phyloP scores from a whole-genome alignment of 2,329 filamentous ascomycete species.

The Aspergillus udagawae region DNA sequence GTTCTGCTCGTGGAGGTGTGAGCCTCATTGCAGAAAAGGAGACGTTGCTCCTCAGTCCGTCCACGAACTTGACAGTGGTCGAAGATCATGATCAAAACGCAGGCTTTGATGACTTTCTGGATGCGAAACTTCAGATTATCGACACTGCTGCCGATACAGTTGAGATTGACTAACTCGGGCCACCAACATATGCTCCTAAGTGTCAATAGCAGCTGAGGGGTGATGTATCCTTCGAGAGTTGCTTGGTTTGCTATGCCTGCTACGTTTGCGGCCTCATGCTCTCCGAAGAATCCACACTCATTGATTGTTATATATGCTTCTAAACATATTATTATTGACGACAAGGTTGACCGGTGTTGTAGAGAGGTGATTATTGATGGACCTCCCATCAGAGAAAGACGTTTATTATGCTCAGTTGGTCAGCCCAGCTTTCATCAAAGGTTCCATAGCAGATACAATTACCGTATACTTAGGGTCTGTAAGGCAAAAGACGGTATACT shows the following conservation, averaged over 20 bases:
- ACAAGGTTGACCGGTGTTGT: background rate
- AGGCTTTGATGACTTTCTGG: slow-evolving; percentile 16
- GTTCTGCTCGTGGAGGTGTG: slow-evolving; percentile 15
- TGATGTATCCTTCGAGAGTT: background rate
- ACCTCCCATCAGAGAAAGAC: background rate
- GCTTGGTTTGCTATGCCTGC: background rate
- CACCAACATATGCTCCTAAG: background rate
- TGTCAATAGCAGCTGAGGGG: background rate
- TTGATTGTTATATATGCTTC: background rate
- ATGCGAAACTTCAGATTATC: slow-evolving; percentile 9
- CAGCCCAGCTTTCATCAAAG: background rate
- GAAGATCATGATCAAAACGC: slow-evolving; percentile 11
- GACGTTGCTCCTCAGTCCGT: slow-evolving; percentile 11
- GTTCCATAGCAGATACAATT: too few species aligned
- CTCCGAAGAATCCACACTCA: background rate
- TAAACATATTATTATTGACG: background rate
- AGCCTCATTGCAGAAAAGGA: slow-evolving; percentile 15
- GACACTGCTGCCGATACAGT: slow-evolving; percentile 6
- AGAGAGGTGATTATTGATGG: background rate
- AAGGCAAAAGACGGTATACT: background rate
- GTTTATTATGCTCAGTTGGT: background rate
- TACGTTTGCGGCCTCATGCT: background rate
- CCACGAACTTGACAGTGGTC: slow-evolving; percentile 17
- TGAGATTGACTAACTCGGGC: slow-evolving; percentile 13
- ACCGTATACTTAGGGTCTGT: background rate